These are phyloP conservation scores for Houttuynia cordata DNA, from an alignment of 164 flowering plant species.

Conservation along the genomic window DNA sequence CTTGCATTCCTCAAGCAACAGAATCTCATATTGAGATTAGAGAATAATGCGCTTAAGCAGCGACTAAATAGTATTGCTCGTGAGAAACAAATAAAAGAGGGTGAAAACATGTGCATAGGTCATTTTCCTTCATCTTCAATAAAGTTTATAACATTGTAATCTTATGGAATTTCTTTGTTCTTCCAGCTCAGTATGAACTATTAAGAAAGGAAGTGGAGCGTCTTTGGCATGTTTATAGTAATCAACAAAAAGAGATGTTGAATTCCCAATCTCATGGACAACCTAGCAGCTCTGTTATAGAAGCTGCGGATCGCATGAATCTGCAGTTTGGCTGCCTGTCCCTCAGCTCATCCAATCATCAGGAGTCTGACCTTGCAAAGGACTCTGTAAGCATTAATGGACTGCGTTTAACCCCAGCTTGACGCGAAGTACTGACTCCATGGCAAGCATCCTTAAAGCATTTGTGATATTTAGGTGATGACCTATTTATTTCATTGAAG, in stretches of 20 bases:
- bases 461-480: background rate
- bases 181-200: constrained; percentile 8
- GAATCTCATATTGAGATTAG: constrained; percentile 8
- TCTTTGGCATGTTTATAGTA: background rate
- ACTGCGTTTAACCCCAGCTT: constrained; percentile 4
- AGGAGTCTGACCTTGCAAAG: constrained; percentile 3
- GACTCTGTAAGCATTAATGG: background rate
- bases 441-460: constrained; percentile 1
- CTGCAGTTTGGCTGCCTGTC: constrained; percentile 5
- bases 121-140: background rate
- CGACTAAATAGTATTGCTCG: constrained; percentile 7
- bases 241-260: background rate
- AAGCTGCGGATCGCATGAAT: constrained; percentile 1
- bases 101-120: background rate
- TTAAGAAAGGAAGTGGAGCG: constrained; percentile 7
- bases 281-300: background rate
- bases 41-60: constrained; percentile 13
- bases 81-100: constrained; percentile 7
- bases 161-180: background rate
- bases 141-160: background rate
- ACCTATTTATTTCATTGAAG: no score
- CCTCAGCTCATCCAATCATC: background rate
- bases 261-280: background rate
- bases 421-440: constrained; percentile 5
- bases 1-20: constrained; percentile 7